Evolutionary conservation across 2,329 filamentous ascomycete genomes (phyloP).

Genomic region (Colletotrichum australisinense): DNA sequence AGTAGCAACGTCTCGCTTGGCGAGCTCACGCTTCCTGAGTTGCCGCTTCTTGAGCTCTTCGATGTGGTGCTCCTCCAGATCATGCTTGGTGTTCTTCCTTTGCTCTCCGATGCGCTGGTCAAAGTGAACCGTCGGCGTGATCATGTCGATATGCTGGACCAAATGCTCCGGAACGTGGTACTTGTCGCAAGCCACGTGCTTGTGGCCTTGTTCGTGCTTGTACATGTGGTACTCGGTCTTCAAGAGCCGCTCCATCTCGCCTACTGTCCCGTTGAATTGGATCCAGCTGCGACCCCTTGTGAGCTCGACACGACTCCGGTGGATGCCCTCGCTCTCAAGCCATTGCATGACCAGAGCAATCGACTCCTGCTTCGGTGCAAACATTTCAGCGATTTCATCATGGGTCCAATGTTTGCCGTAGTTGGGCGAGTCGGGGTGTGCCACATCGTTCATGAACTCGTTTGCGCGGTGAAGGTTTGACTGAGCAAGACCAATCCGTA

Average conservation of each 20-base stretch:
- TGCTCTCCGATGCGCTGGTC: constrained; percentile 45
- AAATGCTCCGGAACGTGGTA: constrained; percentile 54
- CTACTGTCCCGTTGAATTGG: constrained; percentile 63
- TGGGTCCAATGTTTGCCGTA: constrained; percentile 61
- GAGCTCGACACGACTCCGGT: constrained; percentile 56
- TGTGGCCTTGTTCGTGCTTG: constrained; percentile 49
- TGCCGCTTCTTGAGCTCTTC: constrained; percentile 42
- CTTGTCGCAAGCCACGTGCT: constrained; percentile 54
- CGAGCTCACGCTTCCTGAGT: constrained; percentile 22
- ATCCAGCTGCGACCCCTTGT: constrained; percentile 65
- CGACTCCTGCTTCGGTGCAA: constrained; percentile 55
- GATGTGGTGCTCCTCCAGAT: constrained; percentile 39
- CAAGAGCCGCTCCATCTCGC: constrained; percentile 64
- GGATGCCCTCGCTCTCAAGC: constrained; percentile 65
- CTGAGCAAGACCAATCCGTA: constrained; percentile 37
- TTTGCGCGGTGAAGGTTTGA: constrained; percentile 36
- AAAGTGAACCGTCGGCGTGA: constrained; percentile 54
- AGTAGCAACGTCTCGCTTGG: constrained; percentile 32
- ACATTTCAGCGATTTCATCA: constrained; percentile 55
- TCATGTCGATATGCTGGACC: constrained; percentile 52
- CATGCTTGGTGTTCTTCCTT: constrained; percentile 38
- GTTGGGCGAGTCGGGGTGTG: constrained; percentile 53
- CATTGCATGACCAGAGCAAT: constrained; percentile 63
- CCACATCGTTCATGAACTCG: constrained; percentile 37
- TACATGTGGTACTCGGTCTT: constrained; percentile 65